Evolutionary conservation across 192 early-diverging fungal species (phyloP).

Genomic region (Haplosporangium gracile): DNA sequence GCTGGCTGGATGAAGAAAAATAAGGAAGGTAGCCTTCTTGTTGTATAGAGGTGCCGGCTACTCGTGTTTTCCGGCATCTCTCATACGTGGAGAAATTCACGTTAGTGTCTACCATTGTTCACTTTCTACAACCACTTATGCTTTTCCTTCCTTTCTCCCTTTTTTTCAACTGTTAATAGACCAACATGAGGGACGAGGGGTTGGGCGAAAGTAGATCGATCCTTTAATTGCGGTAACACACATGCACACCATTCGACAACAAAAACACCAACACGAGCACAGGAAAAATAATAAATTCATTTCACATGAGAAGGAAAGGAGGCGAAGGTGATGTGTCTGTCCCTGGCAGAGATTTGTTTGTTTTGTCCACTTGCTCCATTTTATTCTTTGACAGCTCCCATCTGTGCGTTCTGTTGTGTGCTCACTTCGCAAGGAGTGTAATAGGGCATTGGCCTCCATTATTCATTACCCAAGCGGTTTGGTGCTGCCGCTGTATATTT

Average conservation of each 20-base stretch:
- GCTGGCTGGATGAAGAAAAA: background rate
- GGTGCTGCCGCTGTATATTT: background rate
- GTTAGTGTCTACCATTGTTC: background rate
- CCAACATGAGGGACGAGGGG: background rate
- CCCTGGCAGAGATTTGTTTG: background rate
- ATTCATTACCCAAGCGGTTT: background rate
- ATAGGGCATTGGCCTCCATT: background rate
- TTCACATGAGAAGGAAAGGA: constrained; percentile 2
- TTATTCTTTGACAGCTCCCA: background rate
- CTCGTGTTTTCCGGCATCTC: background rate
- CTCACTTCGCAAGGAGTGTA: background rate
- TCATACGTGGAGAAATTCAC: background rate
- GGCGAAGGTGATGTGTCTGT: background rate
- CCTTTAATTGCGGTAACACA: constrained; percentile 7
- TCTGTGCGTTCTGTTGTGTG: background rate
- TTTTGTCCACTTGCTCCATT: background rate
- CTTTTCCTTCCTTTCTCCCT: background rate
- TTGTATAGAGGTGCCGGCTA: background rate
- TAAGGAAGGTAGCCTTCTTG: background rate
- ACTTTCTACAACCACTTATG: background rate
- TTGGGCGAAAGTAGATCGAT: constrained; percentile 1
- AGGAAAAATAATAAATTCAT: background rate
- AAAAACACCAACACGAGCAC: constrained; percentile 3
- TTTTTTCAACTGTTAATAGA: background rate
- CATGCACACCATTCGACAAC: background rate